phyloP scores from a whole-genome alignment of 1,284 basidiomycete genomes.

The Ceratobasidium sp. region DNA sequence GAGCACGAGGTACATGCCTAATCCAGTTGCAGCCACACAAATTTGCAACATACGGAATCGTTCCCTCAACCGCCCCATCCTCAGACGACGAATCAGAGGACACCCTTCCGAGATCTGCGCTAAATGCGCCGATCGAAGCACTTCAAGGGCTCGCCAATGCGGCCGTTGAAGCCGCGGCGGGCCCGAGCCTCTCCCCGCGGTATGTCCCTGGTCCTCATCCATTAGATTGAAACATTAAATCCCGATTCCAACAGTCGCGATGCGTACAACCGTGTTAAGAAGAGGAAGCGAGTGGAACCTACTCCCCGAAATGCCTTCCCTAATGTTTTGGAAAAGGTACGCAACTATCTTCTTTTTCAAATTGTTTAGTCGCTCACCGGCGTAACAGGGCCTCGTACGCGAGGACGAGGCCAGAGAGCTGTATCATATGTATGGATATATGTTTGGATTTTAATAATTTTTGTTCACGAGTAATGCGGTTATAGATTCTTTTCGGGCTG shows the following conservation, averaged over 20 bases:
- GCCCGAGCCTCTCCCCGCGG: constrained; percentile 61
- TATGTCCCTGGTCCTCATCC: background rate
- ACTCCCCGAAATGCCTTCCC: constrained; percentile 87
- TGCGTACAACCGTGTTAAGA: constrained; percentile 68
- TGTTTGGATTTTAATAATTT: constrained; percentile 45
- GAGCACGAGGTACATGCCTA: background rate
- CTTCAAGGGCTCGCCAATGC: constrained; percentile 93
- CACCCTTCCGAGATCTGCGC: constrained; percentile 80
- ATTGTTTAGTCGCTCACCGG: background rate
- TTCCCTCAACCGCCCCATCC: constrained; percentile 82
- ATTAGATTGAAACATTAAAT: constrained; percentile 3
- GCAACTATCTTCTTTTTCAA: constrained; percentile 16
- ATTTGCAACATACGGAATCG: constrained; percentile 90
- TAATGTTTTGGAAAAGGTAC: constrained; percentile 84
- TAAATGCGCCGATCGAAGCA: constrained; percentile 93
- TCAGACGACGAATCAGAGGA: constrained; percentile 92
- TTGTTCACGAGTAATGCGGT: constrained; percentile 53
- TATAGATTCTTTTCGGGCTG: constrained; percentile 93
- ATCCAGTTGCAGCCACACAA: constrained; percentile 75
- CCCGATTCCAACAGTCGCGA: constrained; percentile 19
- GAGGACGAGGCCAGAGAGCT: constrained; percentile 84
- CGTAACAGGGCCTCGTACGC: constrained; percentile 76
- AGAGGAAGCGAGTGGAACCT: constrained; percentile 88
- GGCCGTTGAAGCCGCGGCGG: constrained; percentile 90
- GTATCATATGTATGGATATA: constrained; percentile 76